phyloP scores from a whole-genome alignment of 306 rosid species.

The Adenanthera pavonina region DNA sequence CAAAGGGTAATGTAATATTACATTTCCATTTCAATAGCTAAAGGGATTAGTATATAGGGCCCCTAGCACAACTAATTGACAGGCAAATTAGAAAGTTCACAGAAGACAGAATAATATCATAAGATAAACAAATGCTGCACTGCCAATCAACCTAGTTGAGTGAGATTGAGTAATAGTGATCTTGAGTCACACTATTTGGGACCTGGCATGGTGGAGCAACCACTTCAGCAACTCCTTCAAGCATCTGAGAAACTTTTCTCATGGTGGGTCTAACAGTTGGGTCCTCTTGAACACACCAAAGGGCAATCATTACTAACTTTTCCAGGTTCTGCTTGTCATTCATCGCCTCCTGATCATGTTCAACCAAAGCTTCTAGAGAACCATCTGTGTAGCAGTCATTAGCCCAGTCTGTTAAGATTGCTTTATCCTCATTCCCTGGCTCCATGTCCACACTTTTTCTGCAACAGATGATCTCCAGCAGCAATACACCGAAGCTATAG shows the following conservation, averaged over 20 bases:
- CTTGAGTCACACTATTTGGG: slow-evolving; percentile 12
- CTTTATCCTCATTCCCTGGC: slow-evolving; percentile 36
- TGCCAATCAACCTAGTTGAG: neutral
- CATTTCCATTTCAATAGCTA: neutral
- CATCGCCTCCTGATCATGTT: slow-evolving; percentile 45
- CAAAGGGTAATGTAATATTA: neutral
- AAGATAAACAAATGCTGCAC: neutral
- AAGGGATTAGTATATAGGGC: neutral
- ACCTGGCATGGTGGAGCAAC: slow-evolving; percentile 39
- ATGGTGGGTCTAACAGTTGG: slow-evolving; percentile 47
- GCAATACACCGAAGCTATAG: slow-evolving; percentile 45
- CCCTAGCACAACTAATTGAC: neutral
- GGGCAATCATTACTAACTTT: slow-evolving; percentile 41
- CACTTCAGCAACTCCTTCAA: slow-evolving; percentile 52
- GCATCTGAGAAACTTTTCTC: slow-evolving; percentile 47
- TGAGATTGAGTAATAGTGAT: neutral
- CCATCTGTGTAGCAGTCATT: slow-evolving; percentile 40
- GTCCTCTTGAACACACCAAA: slow-evolving; percentile 54
- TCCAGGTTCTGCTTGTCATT: slow-evolving; percentile 40
- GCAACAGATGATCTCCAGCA: slow-evolving; percentile 49
- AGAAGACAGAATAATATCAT: neutral
- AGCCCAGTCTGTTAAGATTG: slow-evolving; percentile 53
- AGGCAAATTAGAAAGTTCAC: neutral
- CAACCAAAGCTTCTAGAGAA: slow-evolving; percentile 38
- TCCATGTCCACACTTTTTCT: slow-evolving; percentile 43